Evolutionary conservation across 192 early-diverging fungal genomes (phyloP).

Genomic region (Coemansia furcata): DNA sequence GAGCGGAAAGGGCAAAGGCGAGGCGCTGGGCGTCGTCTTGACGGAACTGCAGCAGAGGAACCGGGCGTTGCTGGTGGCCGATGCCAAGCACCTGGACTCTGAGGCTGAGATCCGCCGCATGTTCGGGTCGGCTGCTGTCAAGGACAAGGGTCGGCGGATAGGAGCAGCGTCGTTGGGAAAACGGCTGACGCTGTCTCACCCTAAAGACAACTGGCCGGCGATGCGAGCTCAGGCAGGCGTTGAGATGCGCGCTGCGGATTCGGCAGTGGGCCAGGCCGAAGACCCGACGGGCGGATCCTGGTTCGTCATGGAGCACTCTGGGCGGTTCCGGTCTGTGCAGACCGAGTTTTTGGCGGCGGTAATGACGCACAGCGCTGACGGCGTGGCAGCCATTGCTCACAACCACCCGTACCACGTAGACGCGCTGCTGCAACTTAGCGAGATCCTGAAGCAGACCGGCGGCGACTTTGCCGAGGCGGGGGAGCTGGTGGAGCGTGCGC

Average conservation of each 20-base stretch:
- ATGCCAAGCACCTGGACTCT: conserved; percentile 71
- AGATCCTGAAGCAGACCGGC: conserved; percentile 78
- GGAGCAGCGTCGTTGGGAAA: conserved; percentile 7
- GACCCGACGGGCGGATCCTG: conserved; percentile 28
- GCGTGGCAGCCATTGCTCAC: conserved; percentile 62
- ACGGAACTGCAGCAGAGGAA: conserved; percentile 38
- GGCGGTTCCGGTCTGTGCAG: conserved; percentile 73
- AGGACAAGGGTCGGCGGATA: conserved; percentile 16
- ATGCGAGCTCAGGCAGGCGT: conserved; percentile 43
- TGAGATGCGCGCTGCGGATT: conserved; percentile 49
- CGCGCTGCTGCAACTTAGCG: conserved; percentile 77
- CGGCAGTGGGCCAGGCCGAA: conserved; percentile 24
- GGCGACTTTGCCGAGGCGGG: conserved; percentile 77
- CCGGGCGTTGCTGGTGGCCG: conserved; percentile 45
- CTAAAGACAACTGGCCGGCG: conserved; percentile 72
- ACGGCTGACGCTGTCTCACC: conserved; percentile 63
- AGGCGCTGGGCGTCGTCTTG: conserved; percentile 28
- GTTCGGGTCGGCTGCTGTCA: conserved; percentile 86
- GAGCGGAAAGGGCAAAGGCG: conserved; percentile 5
- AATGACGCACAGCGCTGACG: conserved; percentile 70
- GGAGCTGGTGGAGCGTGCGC: conserved; percentile 83
- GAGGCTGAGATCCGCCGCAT: conserved; percentile 86
- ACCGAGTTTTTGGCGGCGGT: conserved; percentile 71
- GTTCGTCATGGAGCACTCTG: conserved; percentile 70
- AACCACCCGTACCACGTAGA: conserved; percentile 90